Base-by-base conservation (phyloP, 495 filamentous ascomycete genomes). In the Penicillium alfredii region DNA sequence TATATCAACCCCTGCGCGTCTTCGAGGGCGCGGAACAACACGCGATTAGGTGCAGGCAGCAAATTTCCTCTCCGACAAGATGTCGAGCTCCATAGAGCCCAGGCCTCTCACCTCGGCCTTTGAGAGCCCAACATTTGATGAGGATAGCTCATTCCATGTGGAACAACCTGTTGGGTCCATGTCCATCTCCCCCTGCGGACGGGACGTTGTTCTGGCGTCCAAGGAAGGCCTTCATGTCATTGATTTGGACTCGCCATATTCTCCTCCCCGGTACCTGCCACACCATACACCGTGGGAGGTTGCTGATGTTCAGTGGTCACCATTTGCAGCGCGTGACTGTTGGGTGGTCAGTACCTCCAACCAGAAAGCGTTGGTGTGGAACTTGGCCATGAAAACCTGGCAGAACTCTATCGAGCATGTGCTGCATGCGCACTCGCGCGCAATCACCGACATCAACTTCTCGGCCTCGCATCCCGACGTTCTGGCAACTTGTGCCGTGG, bases 281-380 rank as follows among this genome's bases (percentile, higher is more conserved):
- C 85, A 95, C 56, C 81, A 85, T 23, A 82, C 86, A 6, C 81
- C 84, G n/a, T 95, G 89, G 87, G 80, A 93, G 33, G 89, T 97
- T 4, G 87, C 89, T n/a, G 90, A 97, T 60, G 90, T 97, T 25
- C 90, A 97, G 61, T 97, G 90, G 90, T 94, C 86, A 4, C 90
- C 90, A 9, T 94, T 95, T 47, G 83, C 88, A 7, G 78, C 77
- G 6, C 77, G 90, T 29, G 83, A 94, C 49, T 86, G 84, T 47
- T 95, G 90, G 90, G 84, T 97, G 14, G 87, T 83, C 15, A 94
- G 86, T 28, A 94, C 90, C 3, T 87, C 86, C 17, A 95, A 95
- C 51, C 88, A 94, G 55, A 93, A 93, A 54, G 92, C 89, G 14
- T 70, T 97, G 32, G 86, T 97, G 6, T 95, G 88, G 89, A 97